Base-by-base conservation (phyloP, 2,329 filamentous ascomycete species). In the Metarhizium album region DNA sequence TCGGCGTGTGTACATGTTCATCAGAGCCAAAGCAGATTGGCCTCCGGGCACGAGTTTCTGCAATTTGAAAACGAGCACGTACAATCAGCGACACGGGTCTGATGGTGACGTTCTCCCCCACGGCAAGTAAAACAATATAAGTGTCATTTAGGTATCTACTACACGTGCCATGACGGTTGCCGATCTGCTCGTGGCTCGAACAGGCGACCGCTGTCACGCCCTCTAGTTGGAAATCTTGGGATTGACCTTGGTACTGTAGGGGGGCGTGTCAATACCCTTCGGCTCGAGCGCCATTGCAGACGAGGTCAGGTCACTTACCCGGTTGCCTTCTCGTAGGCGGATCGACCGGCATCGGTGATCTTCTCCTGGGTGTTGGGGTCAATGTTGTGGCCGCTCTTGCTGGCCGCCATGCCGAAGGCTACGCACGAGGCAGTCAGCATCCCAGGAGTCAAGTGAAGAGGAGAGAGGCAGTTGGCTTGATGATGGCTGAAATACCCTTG, bases 401-500 rank as follows among this genome's bases (percentile, higher is more conserved):
- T 62, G 55, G 62, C 53, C 23, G 35, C 59, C 47, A 58, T 55
- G 45, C 53, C 56, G 38, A 68, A 63, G 27, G 58, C 67, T 70
- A 35, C n/a, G n/a, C n/a, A n/a, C 16, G 20, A 9, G 22, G 20
- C 3, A 4, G 14, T 22, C n/a, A 20, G 1, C 14, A 47, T 18
- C 16, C n/a, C n/a, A n/a, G n/a, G n/a, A n/a, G n/a, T n/a, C 7
- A 16, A 13, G 2, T 7, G 58, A 22, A 29, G 7, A 11, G 27
- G 27, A 29, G n/a, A 9, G 7, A 29, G 27, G 11, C 27, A 2
- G 7, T 29, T 29, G 27, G 27, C n/a, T n/a, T n/a, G n/a, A n/a
- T n/a, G n/a, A n/a, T n/a, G n/a, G n/a, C n/a, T n/a, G 3, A 29
- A 29, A 2, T 53, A 70, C 68, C 66, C 63, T 69, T 70, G 57